Percentiles rank a stretch among this genome's conserved stretches.
Conservation (phyloP, 208 protist genomes). For the Crithidia bombi region DNA sequence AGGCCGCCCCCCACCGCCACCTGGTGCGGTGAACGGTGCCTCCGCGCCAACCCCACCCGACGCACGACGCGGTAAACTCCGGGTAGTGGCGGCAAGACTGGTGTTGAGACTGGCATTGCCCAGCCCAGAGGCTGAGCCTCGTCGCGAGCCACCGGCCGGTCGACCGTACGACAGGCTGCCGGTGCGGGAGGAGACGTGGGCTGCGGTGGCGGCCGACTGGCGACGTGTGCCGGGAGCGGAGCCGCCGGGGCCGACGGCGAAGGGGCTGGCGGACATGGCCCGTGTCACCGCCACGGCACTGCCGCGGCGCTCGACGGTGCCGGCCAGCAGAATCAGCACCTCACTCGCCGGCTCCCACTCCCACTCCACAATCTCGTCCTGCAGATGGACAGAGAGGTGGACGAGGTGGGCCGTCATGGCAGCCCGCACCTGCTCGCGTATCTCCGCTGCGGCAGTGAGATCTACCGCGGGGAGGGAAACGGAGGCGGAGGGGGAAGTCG, state of each 20-base stretch:
- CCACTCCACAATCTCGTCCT: constrained; percentile 69
- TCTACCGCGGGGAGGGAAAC: neutral
- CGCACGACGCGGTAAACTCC: constrained; percentile 7
- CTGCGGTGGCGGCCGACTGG: neutral
- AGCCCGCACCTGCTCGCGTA: constrained; percentile 20
- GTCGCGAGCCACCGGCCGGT: constrained; percentile 3
- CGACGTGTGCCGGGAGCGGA: constrained; percentile 5
- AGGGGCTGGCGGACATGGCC: neutral
- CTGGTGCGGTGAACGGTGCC: neutral
- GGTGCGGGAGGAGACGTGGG: neutral
- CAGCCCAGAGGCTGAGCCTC: constrained; percentile 1
- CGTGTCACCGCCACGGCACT: constrained; percentile 22
- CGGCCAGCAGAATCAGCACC: constrained; percentile 69
- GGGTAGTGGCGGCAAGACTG: constrained; percentile 12
- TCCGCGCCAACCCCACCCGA: neutral
- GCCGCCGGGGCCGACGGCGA: neutral
- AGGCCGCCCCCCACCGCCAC: neutral
- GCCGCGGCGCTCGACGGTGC: constrained; percentile 35
- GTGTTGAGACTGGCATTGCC: neutral
- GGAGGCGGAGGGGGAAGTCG: neutral
- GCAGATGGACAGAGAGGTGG: constrained; percentile 36
- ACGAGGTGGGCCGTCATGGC: constrained; percentile 13
- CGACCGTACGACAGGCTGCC: constrained; percentile 18
- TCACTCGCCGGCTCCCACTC: constrained; percentile 60
- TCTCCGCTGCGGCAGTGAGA: neutral